Evolutionary conservation across 225 moss, liverwort and hornwort genomes (phyloP), one percentile per base, ranked within the genome.

Genomic region (Rhytidiadelphus loreus): DNA sequence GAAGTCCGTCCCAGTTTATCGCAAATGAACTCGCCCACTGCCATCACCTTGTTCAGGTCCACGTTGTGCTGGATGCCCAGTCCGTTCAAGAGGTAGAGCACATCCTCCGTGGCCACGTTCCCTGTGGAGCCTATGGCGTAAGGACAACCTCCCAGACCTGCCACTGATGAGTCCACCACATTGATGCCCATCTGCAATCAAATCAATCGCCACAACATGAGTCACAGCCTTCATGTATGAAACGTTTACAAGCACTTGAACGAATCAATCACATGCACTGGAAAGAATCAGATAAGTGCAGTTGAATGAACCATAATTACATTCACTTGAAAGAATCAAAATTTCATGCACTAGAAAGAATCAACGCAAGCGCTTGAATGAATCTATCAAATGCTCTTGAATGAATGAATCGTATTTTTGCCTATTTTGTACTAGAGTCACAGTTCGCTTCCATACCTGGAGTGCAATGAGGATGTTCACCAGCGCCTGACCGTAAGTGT

Each of bases 41-140:
- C 94, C 70, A 96, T 92, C 75, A 99, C 93, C 89, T 95, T 93
- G 64, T 90, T 86, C 69, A 99, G 93, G 88, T 97, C 93, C 43
- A 99, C 98, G 84, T 99, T 96, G 89, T 93, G 93, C 75, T 97
- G 94, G 86, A 99, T 94, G 32, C 98, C 98, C 30, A 99, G 85
- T n/a, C 98, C 98, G 70, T 96, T 93, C 87, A 99, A 80, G 32
- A 99, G 93, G 90, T 99, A 99, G 12, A 99, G 92, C 44, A 99
- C 98, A 80, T 97, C 98, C 90, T 99, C 97, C 12, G 98, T 99
- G 74, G 98, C 98, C 65, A 99, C 98, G 79, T 99, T 99, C 37
- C 98, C 98, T 35, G 98, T 96, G 32, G 98, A 97, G 61, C 98
- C 98, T 82, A 95, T 89, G 30, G 97, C 98, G 85, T 99, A 97